Evolutionary conservation across 1,284 basidiomycete species (phyloP), one percentile per base, ranked within the genome.

Genomic region (Ceratobasidium papillatum): DNA sequence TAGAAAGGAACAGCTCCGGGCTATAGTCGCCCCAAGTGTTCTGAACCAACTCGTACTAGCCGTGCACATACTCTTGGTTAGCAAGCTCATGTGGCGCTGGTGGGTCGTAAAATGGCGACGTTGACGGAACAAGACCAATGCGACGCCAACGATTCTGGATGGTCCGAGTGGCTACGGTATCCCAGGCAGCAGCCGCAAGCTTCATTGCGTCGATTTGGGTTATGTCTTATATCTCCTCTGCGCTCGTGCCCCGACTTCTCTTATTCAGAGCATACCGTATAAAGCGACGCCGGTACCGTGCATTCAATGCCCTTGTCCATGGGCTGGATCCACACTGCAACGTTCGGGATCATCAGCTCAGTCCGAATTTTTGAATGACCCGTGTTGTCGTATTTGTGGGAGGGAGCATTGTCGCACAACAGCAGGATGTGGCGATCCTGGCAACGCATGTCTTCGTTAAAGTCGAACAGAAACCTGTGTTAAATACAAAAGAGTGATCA

Each of bases 91-190:
- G 47, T 52, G 25, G 25, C 14, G 25, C 51, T 22, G 51, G 51
- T 27, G 51, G 51, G 27, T 2, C 52, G 17, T 32, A 56, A 11
- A 12, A 56, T 3, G 52, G 5, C 17, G 27, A 14, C 22, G 47
- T 51, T 51, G 47, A 51, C 5, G 38, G 38, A 19, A 30, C 36
- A 38, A 81, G 81, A 17, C 72, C 49, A n/a, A 54, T 58, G 27
- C 75, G 76, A 0, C 30, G 17, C 76, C 76, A 76, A 51, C 76
- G 75, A 27, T 76, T 73, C 1, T 34, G 9, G 25, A 76, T 73
- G 2, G 74, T 76, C 43, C 27, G 14, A 32, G 32, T 9, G 1
- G 69, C 49, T 30, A 76, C 76, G 3, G 22, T 12, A 17, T 22
- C 9, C 76, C 76, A 76, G 11, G 75, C 75, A 17, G 36, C 47